A percentile compares a stretch with the other conserved stretches of the same genome.
Evolutionary conservation across 176 grass and related monocot species (phyloP).

Genomic region (Tillandsia leiboldiana): DNA sequence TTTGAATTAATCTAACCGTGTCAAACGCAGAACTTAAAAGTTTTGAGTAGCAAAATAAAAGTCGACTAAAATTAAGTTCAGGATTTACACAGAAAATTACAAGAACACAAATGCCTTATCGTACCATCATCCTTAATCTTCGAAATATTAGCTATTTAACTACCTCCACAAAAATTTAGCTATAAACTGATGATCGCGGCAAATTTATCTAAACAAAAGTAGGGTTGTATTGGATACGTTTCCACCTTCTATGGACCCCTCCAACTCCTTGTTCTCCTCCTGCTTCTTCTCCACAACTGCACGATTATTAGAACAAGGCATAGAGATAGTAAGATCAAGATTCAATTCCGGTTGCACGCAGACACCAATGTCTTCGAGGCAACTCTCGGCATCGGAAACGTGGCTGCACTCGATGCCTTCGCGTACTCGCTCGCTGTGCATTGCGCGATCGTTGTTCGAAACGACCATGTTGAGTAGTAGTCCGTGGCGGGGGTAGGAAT

Average conservation of each 20-base stretch:
- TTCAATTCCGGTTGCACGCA: slow-evolving; percentile 9
- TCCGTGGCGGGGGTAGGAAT: neutral
- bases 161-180: neutral
- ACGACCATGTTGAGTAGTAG: too few relatives aligned
- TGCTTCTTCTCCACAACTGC: neutral
- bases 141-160: too few relatives aligned
- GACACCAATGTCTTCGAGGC: neutral
- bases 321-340: slow-evolving; percentile 13
- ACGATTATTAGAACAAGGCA: neutral
- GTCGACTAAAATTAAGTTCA: too few relatives aligned
- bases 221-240: neutral
- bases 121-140: too few relatives aligned
- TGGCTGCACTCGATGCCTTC: neutral
- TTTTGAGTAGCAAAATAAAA: too few relatives aligned
- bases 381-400: neutral
- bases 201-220: neutral
- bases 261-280: neutral
- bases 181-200: neutral
- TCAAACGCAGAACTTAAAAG: too few relatives aligned
- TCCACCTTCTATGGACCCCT: neutral
- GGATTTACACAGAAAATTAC: too few relatives aligned
- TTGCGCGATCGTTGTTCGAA: too few relatives aligned
- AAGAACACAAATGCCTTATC: too few relatives aligned
- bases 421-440: too few relatives aligned
- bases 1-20: too few relatives aligned